A percentile compares a stretch with the other conserved stretches of the same genome.
Conservation (phyloP, 208 protist species). For the Herpetomonas tarakana region DNA sequence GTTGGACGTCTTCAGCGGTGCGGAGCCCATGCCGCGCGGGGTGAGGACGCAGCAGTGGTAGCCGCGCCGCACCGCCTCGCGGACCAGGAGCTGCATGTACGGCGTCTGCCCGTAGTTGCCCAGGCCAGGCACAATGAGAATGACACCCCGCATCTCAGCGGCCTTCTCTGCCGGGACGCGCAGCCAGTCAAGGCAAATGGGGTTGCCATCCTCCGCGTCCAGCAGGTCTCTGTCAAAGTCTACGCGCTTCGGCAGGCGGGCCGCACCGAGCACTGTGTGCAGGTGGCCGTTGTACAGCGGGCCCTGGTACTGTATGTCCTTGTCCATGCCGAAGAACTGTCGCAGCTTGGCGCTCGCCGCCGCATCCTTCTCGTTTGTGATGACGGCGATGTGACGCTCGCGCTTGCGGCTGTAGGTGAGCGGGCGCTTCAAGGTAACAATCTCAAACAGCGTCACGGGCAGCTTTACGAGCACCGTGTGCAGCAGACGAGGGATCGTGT, state of each 20-base stretch:
- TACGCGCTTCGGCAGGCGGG: conserved; percentile 8
- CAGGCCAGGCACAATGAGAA: conserved; percentile 35
- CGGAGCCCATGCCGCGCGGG: conserved; percentile 25
- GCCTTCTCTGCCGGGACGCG: conserved; percentile 1
- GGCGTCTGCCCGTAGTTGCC: conserved; percentile 14
- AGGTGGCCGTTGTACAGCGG: conserved; percentile 40
- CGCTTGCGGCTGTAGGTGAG: neutral
- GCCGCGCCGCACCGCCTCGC: conserved; percentile 6
- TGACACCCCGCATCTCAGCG: conserved; percentile 16
- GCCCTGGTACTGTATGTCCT: conserved; percentile 18
- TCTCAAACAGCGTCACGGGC: neutral
- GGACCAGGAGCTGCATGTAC: conserved; percentile 21
- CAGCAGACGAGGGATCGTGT: conserved; percentile 5
- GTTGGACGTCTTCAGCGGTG: conserved; percentile 22
- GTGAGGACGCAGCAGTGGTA: conserved; percentile 33
- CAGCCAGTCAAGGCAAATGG: conserved; percentile 33
- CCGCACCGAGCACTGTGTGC: conserved; percentile 23
- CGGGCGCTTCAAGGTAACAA: conserved; percentile 4
- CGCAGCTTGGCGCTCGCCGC: neutral
- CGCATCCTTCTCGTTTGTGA: conserved; percentile 11
- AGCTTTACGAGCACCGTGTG: conserved; percentile 3
- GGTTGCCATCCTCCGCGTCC: conserved; percentile 27
- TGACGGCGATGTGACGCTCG: neutral
- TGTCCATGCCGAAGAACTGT: conserved; percentile 18
- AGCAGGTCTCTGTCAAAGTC: conserved; percentile 25